phyloP scores from a whole-genome alignment of 805 yeast genomes.

The Hanseniaspora guilliermondii region DNA sequence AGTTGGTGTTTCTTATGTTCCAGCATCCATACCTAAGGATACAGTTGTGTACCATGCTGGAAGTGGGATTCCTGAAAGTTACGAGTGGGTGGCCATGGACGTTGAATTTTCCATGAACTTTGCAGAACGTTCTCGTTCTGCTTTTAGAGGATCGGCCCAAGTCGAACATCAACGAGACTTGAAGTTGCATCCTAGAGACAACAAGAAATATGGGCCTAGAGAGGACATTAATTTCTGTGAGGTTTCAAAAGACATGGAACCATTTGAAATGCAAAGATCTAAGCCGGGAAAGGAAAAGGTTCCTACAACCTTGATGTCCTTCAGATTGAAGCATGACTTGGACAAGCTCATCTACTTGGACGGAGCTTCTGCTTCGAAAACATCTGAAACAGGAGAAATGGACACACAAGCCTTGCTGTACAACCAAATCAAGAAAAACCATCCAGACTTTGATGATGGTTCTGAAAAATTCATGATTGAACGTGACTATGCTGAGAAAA shows the following conservation, averaged over 20 bases:
- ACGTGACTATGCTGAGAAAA: slow-evolving; percentile 34
- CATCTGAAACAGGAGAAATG: slow-evolving; percentile 42
- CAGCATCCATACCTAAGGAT: slow-evolving; percentile 49
- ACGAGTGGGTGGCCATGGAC: slow-evolving; percentile 58
- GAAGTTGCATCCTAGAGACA: slow-evolving; percentile 17
- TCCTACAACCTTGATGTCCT: slow-evolving; percentile 32
- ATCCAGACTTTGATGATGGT: slow-evolving; percentile 9
- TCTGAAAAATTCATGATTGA: slow-evolving; percentile 28
- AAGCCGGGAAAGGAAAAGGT: slow-evolving; percentile 7
- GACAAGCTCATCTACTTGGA: slow-evolving; percentile 42
- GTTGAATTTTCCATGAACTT: slow-evolving; percentile 47
- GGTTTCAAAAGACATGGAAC: background rate
- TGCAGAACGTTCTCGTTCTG: slow-evolving; percentile 23
- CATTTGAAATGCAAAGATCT: background rate
- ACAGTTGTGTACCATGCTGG: slow-evolving; percentile 48
- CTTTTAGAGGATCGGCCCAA: slow-evolving; percentile 9
- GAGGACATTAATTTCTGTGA: slow-evolving; percentile 14
- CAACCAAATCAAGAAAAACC: slow-evolving; percentile 18
- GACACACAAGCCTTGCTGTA: slow-evolving; percentile 41
- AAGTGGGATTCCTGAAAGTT: slow-evolving; percentile 33
- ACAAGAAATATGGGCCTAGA: slow-evolving; percentile 14
- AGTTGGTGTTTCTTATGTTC: slow-evolving; percentile 44
- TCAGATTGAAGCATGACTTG: slow-evolving; percentile 36
- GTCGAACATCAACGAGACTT: slow-evolving; percentile 14
- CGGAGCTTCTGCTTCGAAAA: slow-evolving; percentile 59